These are phyloP conservation scores for Paramecium tetraurelia DNA, from an alignment of 73 alveolate genomes.

Conservation along the genomic window DNA sequence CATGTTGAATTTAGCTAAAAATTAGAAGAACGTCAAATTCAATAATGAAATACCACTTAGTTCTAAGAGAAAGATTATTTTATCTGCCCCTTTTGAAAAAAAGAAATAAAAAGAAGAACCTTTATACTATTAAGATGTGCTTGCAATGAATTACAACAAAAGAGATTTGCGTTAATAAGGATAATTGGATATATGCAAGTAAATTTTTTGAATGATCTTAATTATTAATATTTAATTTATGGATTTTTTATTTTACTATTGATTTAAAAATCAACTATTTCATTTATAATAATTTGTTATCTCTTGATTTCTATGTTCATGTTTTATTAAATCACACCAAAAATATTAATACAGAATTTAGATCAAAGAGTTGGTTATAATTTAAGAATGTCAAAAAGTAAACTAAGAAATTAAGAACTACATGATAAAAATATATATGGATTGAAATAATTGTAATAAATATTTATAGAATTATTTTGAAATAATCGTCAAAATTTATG, in stretches of 20 bases:
- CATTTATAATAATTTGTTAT: not conserved
- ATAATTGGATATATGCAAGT: not conserved
- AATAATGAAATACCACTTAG: not conserved
- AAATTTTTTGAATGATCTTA: constrained; percentile 12
- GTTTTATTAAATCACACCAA: too few species aligned
- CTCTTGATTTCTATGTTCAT: not conserved
- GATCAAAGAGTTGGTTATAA: too few species aligned
- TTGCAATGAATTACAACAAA: constrained; percentile 31
- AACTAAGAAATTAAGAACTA: too few species aligned
- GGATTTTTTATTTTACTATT: not conserved
- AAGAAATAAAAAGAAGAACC: not conserved
- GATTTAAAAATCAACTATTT: not conserved
- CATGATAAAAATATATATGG: too few species aligned
- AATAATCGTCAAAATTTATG: too few species aligned
- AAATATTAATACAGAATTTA: too few species aligned
- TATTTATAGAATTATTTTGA: too few species aligned
- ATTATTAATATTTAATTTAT: not conserved
- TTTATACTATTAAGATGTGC: not conserved
- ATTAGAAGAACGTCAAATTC: not conserved
- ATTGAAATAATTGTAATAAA: too few species aligned
- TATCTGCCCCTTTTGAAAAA: constrained; percentile 17
- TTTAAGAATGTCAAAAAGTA: too few species aligned
- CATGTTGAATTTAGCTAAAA: not conserved
- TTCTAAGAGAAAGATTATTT: not conserved
- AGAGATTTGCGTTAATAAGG: not conserved